Evolutionary conservation across 1,284 basidiomycete species (phyloP).

Genomic region (Taiwanofungus camphoratus): DNA sequence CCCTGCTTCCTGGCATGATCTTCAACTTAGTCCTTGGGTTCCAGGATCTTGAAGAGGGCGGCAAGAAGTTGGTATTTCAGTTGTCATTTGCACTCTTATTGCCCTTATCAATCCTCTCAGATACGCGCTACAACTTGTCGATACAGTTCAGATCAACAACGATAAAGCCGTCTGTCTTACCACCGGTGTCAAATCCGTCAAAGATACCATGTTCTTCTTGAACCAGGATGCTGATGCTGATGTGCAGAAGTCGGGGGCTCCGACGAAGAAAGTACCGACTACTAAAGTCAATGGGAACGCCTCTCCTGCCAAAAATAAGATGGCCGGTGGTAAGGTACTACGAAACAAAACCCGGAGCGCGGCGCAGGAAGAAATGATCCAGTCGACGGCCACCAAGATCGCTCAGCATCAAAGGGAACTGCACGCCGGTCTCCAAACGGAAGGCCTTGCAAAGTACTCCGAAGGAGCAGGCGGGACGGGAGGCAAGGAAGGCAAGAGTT

Average conservation of each 20-base stretch:
- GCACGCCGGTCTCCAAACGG: conserved; percentile 73
- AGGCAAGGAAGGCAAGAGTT: conserved; percentile 83
- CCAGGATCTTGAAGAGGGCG: conserved; percentile 74
- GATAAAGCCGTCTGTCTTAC: conserved; percentile 74
- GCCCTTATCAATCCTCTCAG: conserved; percentile 31
- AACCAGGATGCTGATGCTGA: conserved; percentile 50
- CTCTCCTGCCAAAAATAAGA: conserved; percentile 65
- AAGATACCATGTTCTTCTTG: conserved; percentile 88
- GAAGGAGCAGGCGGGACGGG: conserved; percentile 65
- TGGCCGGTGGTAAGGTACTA: conserved; percentile 76
- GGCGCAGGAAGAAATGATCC: conserved; percentile 73
- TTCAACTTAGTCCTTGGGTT: conserved; percentile 85
- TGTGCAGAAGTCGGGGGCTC: conserved; percentile 45
- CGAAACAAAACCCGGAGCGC: conserved; percentile 80
- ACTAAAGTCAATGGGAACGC: conserved; percentile 49
- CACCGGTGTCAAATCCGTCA: conserved; percentile 76
- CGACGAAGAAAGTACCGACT: conserved; percentile 50
- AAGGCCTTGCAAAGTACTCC: conserved; percentile 82
- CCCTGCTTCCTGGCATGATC: conserved; percentile 78
- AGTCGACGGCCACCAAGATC: conserved; percentile 66
- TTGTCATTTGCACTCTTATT: not conserved
- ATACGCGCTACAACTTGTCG: conserved; percentile 86
- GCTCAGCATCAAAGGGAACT: conserved; percentile 87
- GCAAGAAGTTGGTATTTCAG: conserved; percentile 55
- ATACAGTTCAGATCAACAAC: conserved; percentile 79